Percentiles rank a stretch among this genome's conserved stretches.
Evolutionary conservation across 441 rosid species (phyloP).

Genomic region (Adansonia grandidieri): DNA sequence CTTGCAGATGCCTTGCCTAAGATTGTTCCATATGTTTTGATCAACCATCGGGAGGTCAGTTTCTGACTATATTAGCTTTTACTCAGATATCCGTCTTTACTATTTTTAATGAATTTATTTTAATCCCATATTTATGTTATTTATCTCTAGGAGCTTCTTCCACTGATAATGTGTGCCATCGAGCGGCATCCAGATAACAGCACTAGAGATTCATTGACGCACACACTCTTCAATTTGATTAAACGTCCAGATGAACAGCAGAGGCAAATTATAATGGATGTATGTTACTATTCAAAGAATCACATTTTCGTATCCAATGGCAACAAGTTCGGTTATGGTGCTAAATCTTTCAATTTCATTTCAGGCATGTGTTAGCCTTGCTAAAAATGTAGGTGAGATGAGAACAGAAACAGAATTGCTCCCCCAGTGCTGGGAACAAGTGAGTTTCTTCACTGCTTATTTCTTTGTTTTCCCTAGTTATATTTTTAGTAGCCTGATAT

Average conservation of each 20-base stretch:
- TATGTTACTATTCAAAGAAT: conserved; percentile 47
- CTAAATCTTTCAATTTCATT: conserved; percentile 36
- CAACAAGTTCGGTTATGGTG: conserved; percentile 33
- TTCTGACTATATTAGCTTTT: conserved; percentile 28
- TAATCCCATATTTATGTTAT: conserved; percentile 24
- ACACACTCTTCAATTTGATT: conserved; percentile 89
- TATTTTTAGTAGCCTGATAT: conserved; percentile 12
- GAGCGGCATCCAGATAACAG: conserved; percentile 89
- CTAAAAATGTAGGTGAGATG: conserved; percentile 97
- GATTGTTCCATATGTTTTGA: conserved; percentile 96
- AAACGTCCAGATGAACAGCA: conserved; percentile 98
- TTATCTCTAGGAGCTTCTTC: conserved; percentile 81
- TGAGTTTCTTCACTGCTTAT: conserved; percentile 41
- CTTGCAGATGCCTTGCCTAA: conserved; percentile 97
- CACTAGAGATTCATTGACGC: conserved; percentile 91
- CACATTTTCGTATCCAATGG: conserved; percentile 24
- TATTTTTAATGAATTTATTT: background rate
- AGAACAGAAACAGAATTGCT: conserved; percentile 98
- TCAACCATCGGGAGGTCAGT: conserved; percentile 91
- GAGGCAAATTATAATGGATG: conserved; percentile 95
- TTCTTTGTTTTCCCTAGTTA: conserved; percentile 21
- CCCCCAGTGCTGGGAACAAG: conserved; percentile 99
- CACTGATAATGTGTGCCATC: conserved; percentile 99
- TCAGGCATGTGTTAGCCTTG: conserved; percentile 94
- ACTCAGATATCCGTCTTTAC: conserved; percentile 1